A percentile compares a stretch with the other conserved stretches of the same genome.
These are phyloP conservation scores for Xylariaceae sp. DNA, from an alignment of 2,329 filamentous ascomycete species.

Conservation along the genomic window DNA sequence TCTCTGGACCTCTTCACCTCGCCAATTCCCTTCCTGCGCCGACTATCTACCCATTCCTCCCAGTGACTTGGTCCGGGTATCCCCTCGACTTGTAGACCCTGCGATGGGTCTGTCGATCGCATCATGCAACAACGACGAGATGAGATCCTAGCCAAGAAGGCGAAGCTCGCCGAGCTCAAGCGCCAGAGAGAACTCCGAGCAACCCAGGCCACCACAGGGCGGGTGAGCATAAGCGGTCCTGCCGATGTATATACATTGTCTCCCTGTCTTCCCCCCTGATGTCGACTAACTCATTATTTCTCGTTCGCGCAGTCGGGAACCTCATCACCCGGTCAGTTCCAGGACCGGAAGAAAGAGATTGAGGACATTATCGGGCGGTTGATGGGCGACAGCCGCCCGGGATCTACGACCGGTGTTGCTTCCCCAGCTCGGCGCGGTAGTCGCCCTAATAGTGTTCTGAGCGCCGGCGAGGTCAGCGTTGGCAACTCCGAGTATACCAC, in stretches of 20 bases:
- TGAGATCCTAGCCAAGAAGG: conserved; percentile 94
- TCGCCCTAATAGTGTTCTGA: conserved; percentile 80
- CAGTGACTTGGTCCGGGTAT: conserved; percentile 4
- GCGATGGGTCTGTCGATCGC: conserved; percentile 44
- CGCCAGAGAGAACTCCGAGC: conserved; percentile 80
- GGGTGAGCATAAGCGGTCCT: conserved; percentile 61
- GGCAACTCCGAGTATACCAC: conserved; percentile 59
- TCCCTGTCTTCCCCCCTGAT: background rate
- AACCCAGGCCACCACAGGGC: conserved; percentile 64
- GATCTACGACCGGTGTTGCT: conserved; percentile 59
- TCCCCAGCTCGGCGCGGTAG: conserved; percentile 67
- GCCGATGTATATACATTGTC: conserved; percentile 63
- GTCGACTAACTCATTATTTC: conserved; percentile 17
- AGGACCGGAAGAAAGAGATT: conserved; percentile 67
- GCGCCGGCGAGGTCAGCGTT: conserved; percentile 73
- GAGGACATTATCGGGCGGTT: conserved; percentile 81
- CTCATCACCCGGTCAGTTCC: conserved; percentile 63
- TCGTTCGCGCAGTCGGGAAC: conserved; percentile 51
- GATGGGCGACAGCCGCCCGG: conserved; percentile 70
- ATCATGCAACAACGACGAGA: conserved; percentile 77
- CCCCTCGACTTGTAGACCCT: conserved; percentile 16
- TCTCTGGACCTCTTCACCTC: background rate
- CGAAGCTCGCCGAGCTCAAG: conserved; percentile 94
- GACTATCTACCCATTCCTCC: background rate
- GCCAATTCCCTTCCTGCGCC: background rate